Percentiles rank a stretch among this genome's conserved stretches.
phyloP scores from a whole-genome alignment of 2,329 filamentous ascomycete species.

The Clonostachys byssicola region DNA sequence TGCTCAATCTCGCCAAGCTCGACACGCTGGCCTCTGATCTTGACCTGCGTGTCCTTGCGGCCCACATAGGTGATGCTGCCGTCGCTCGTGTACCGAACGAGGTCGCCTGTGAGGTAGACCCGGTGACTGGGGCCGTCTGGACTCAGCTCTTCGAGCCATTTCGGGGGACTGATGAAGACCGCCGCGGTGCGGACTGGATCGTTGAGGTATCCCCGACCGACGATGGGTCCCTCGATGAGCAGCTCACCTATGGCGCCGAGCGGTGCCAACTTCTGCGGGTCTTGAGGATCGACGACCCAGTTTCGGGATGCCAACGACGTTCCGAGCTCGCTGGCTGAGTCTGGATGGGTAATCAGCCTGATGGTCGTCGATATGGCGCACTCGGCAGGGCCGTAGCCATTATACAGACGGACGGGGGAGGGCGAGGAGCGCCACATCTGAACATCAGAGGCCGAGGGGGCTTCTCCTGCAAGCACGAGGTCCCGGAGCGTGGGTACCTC shows the following conservation, averaged over 20 bases:
- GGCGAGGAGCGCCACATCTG: slow-evolving; percentile 3
- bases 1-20: slow-evolving; percentile 2
- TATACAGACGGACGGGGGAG: slow-evolving; percentile 1
- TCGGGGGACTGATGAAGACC: slow-evolving; percentile 7
- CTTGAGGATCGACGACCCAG: slow-evolving; percentile 5
- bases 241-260: slow-evolving; percentile 7
- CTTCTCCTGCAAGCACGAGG: slow-evolving; percentile 4
- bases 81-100: background rate
- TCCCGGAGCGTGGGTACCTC: background rate
- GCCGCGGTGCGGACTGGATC: slow-evolving; percentile 4
- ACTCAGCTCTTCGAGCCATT: slow-evolving; percentile 6
- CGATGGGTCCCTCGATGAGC: slow-evolving; percentile 17
- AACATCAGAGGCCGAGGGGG: slow-evolving; percentile 1
- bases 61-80: background rate
- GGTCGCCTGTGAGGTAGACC: background rate
- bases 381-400: slow-evolving; percentile 6
- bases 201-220: slow-evolving; percentile 45
- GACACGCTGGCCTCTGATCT: slow-evolving; percentile 1
- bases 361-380: slow-evolving; percentile 3
- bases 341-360: background rate
- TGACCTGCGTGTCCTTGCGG: slow-evolving; percentile 3
- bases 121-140: background rate
- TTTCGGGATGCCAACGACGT: slow-evolving; percentile 3
- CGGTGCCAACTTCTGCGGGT: slow-evolving; percentile 3
- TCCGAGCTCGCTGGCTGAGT: slow-evolving; percentile 2